Base-by-base conservation (phyloP, 345 rosid genomes). In the Durio zibethinus region DNA sequence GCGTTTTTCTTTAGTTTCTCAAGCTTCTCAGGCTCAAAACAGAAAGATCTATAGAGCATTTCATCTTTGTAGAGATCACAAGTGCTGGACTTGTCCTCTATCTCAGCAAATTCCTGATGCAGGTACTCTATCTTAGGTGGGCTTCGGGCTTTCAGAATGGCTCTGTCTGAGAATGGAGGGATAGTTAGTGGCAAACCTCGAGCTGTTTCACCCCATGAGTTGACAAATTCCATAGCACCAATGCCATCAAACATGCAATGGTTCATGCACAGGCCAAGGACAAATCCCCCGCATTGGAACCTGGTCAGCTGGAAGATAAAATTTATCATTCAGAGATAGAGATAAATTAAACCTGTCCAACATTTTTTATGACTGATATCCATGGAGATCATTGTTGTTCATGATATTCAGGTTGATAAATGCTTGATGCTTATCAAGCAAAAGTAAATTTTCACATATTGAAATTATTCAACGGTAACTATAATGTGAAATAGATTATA, bases 241-340 rank as follows among this genome's bases (percentile, higher is more conserved):
- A 90, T 92, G 18, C 97, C 97, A 79, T 92, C 97, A 27, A 92
- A 88, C 93, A 92, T 88, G 78, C 97, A 92, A 63, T 92, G 97
- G 69, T 89, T 90, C 91, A 90, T 86, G 82, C 88, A 84, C 40
- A 92, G 81, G 38, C 97, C 97, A 29, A 92, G 94, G 73, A 82
- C 91, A 83, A 92, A 90, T 21, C 97, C 94, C 20, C 97, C 94
- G 56, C 97, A 90, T 56, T 83, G 88, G 83, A 92, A 92, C 73
- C 85, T 92, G 11, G 97, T 92, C 80, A 92, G 93, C 97, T 92
- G 87, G 11, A 70, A 72, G 35, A 33, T 12, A 15, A n/a, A 68
- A 15, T 65, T 10, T 38, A 65, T 36, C 47, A 33, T 64, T 36
- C 25, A 64, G 45, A 64, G 14, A 25, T 15, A 29, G 21, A 27